Evolutionary conservation across 768 basidiomycete species (phyloP).

Genomic region (Tulasnella sp.): DNA sequence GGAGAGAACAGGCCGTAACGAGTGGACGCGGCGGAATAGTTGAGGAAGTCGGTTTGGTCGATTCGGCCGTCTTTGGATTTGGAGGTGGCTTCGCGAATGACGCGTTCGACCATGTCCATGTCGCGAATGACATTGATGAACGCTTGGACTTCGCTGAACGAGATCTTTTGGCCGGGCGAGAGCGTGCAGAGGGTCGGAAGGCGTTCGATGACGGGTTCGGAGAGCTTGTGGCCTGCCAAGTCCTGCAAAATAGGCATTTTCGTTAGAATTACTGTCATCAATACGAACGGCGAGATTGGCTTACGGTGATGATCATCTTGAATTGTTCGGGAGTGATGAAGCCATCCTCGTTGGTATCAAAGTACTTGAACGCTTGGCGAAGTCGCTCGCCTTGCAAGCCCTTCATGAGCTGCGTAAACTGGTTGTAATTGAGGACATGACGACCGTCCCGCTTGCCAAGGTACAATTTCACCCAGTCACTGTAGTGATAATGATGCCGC

Average conservation of each 20-base stretch:
- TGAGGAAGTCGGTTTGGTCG: constrained; percentile 91
- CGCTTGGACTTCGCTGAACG: constrained; percentile 93
- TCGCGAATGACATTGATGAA: constrained; percentile 90
- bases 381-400: constrained; percentile 96
- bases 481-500: constrained; percentile 35
- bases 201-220: constrained; percentile 86
- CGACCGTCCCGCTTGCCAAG: constrained; percentile 87
- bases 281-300: constrained; percentile 35
- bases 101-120: constrained; percentile 43
- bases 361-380: constrained; percentile 89
- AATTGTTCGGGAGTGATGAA: constrained; percentile 93
- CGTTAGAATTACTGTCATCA: not conserved
- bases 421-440: constrained; percentile 91
- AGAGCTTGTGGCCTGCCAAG: constrained; percentile 95
- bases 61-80: constrained; percentile 95
- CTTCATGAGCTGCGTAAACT: constrained; percentile 99
- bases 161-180: constrained; percentile 83
- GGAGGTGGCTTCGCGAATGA: constrained; percentile 83
- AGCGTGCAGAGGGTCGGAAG: constrained; percentile 89
- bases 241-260: constrained; percentile 51
- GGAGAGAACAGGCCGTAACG: constrained; percentile 95
- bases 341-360: constrained; percentile 87
- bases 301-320: constrained; percentile 87
- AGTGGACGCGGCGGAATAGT: constrained; percentile 78
- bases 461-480: constrained; percentile 95